Base-by-base conservation (phyloP, 2,329 filamentous ascomycete genomes). In the Penicillium sp. region DNA sequence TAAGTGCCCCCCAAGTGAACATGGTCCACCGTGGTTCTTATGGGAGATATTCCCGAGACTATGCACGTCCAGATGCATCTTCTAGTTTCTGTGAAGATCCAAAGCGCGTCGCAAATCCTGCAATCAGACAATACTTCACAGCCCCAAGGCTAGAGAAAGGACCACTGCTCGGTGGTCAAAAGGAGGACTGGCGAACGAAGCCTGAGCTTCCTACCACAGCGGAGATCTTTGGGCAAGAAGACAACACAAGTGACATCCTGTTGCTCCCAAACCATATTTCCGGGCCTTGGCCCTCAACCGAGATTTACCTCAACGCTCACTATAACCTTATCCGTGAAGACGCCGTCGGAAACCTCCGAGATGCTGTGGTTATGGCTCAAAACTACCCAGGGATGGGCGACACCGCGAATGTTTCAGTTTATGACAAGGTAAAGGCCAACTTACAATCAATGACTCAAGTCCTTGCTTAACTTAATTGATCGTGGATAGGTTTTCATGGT, bases 251-350 rank as follows among this genome's bases (percentile, higher is more conserved):
- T 33, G 64, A 43, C 23, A 18, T 70, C 8, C 58, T 54, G 19
- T 64, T 78, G 2, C 62, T 72, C 3, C 63, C 75, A 0, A 91
- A 91, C 62, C 75, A 75, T 6, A 75, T 86, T 18, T 59, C 81
- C 1, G 77, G 78, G 0, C 76, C 85, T 0, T 93, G 87, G 79
- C 59, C 72, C 0, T 84, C 79, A 4, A 87, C 83, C 42, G 79
- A 85, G 1, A 77, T 80, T 0, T 96, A 96, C 54, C 77, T 96
- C 0, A 77, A 84, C 28, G 82, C 85, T 0, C 90, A 95, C 46
- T 96, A 94, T 67, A 78, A 85, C 3, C 81, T 96, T 1, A 79
- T 91, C 7, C 82, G 92, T 2, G 89, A 91, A 65, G 91, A 96
- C 67, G 83, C 86, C 0, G 77, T 90, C 3, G 83, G 88, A 11